phyloP scores from a whole-genome alignment of 2,329 filamentous ascomycete species.

The Beauveria rudraprayagi region DNA sequence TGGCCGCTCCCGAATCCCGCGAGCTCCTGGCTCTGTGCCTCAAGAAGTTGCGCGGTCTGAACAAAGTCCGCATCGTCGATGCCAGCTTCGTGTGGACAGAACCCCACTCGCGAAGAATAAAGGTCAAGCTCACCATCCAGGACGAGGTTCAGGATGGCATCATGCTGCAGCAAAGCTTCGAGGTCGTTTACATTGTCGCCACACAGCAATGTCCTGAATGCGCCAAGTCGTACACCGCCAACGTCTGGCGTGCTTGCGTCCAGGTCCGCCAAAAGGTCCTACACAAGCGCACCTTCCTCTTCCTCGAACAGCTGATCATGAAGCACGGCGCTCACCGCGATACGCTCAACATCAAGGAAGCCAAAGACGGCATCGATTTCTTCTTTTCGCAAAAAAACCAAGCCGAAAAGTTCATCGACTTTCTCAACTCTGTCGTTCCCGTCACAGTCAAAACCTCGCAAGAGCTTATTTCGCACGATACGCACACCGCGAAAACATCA shows the following conservation, averaged over 20 bases:
- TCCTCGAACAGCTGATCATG: slow-evolving; percentile 87
- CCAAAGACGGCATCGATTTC: slow-evolving; percentile 92
- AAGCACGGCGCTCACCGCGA: slow-evolving; percentile 89
- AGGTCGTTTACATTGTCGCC: slow-evolving; percentile 85
- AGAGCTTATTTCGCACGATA: slow-evolving; percentile 87
- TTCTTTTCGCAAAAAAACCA: slow-evolving; percentile 86
- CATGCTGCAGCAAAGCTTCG: slow-evolving; percentile 83
- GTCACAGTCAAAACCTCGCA: slow-evolving; percentile 67
- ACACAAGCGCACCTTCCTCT: slow-evolving; percentile 71
- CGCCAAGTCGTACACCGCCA: slow-evolving; percentile 90
- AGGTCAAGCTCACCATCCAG: slow-evolving; percentile 93
- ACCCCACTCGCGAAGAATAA: slow-evolving; percentile 85
- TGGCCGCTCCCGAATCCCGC: slow-evolving; percentile 76
- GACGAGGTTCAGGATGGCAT: slow-evolving; percentile 55
- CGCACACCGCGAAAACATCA: slow-evolving; percentile 80
- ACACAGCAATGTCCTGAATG: slow-evolving; percentile 94
- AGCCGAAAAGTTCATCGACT: slow-evolving; percentile 87
- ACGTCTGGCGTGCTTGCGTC: slow-evolving; percentile 88
- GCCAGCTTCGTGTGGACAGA: slow-evolving; percentile 98
- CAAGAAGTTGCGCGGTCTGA: slow-evolving; percentile 75
- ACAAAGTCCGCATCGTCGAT: slow-evolving; percentile 90
- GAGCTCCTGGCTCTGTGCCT: slow-evolving; percentile 89
- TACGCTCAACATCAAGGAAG: slow-evolving; percentile 97
- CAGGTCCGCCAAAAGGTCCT: slow-evolving; percentile 96
- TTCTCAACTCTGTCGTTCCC: slow-evolving; percentile 74